Base-by-base conservation (phyloP, 805 yeast species). In the Naumovozyma castellii region DNA sequence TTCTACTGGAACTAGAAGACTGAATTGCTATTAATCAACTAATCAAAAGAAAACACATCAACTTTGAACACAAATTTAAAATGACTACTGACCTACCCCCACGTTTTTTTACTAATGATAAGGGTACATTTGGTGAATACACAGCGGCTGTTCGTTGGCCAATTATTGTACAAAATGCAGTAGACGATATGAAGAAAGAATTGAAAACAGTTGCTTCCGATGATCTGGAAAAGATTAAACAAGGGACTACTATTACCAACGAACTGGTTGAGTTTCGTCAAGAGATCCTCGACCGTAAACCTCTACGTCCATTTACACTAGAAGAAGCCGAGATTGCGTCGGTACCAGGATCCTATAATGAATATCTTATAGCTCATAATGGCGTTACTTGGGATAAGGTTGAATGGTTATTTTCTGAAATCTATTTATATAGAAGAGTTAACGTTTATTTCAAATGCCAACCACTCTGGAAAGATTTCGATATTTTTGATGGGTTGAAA, bases 141-240 rank as follows among this genome's bases (percentile, higher is more conserved):
- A 87, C 97, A 0, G 82, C 84, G 8, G 71, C 75, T 46, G 67
- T 69, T 29, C 78, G 98, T 61, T 92, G 97, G 97, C 90, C 95
- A 20, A 76, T 76, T 40, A 85, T 92, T 48, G 55, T 88, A 35
- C 68, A 73, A 20, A 83, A 80, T 16, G 76, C 80, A 15, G 66
- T 84, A 34, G 73, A 69, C 19, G 97, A 88, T 55, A 64, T 29
- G 32, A 47, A 65, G 14, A 44, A 52, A n/a, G 56, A 65, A 15
- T 53, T 67, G 20, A 53, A 53, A 20, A 17, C 39, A 3, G 28
- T n/a, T 46, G 53, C 18, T 19, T 49, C 51, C 5, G 46, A 51
- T 3, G 57, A 58, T 16, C 55, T 58, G 15, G 52, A 49, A 2
- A 44, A 54, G 35, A 48, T 52, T 17, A 42, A 45, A 3, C 82